A percentile compares a stretch with the other conserved stretches of the same genome.
phyloP scores from a whole-genome alignment of 2,329 filamentous ascomycete species.

The Microcyclospora tardicrescens region DNA sequence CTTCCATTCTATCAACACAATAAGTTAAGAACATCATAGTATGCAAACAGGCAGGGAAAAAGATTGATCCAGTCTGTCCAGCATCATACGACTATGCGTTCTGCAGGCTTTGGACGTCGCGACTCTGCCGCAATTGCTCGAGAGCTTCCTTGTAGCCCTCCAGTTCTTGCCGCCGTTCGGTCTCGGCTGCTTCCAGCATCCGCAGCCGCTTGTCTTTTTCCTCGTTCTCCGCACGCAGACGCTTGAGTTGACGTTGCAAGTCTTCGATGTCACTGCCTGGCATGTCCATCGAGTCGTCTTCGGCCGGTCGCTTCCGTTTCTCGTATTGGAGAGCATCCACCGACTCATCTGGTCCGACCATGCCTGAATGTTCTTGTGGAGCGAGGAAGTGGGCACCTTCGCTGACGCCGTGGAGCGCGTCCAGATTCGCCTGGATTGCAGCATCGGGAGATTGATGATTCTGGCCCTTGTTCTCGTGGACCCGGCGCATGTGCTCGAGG shows the following conservation, averaged over 20 bases:
- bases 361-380: neutral
- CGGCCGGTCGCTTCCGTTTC: conserved; percentile 5
- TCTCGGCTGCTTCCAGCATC: conserved; percentile 10
- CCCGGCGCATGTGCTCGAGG: conserved; percentile 80
- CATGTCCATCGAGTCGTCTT: conserved; percentile 1
- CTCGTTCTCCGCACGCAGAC: conserved; percentile 28
- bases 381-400: neutral
- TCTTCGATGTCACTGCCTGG: conserved; percentile 14
- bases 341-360: neutral
- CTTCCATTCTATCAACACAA: too few relatives aligned
- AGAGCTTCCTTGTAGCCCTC: too few relatives aligned
- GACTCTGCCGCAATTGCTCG: too few relatives aligned
- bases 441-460: neutral
- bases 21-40: too few relatives aligned
- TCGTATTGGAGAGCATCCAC: neutral
- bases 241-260: conserved; percentile 28
- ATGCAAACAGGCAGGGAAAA: too few relatives aligned
- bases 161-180: neutral
- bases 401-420: neutral
- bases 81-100: too few relatives aligned
- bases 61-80: too few relatives aligned
- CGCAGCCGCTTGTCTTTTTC: conserved; percentile 26
- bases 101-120: too few relatives aligned
- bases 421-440: neutral
- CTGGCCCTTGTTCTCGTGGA: conserved; percentile 41